Percentiles rank a stretch among this genome's conserved stretches.
phyloP scores from a whole-genome alignment of 1,139 yeast species.

The Eremothecium sinecaudum region DNA sequence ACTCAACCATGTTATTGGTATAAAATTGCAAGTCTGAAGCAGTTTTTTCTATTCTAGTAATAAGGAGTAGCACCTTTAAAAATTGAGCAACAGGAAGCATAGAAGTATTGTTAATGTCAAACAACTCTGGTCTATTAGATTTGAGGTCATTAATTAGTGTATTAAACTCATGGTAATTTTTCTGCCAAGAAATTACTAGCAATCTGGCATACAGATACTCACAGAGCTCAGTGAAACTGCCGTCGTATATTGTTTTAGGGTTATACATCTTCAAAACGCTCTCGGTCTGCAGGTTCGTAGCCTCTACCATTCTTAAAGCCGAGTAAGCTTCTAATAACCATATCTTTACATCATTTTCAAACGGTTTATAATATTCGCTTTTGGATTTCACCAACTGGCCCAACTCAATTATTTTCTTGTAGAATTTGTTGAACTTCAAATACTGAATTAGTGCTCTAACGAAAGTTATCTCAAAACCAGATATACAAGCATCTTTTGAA shows the following conservation, averaged over 20 bases:
- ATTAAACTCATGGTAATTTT: constrained; percentile 14
- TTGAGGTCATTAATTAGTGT: constrained; percentile 15
- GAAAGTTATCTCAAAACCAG: constrained; percentile 32
- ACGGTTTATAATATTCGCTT: constrained; percentile 8
- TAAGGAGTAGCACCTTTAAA: constrained; percentile 23
- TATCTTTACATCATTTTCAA: constrained; percentile 9
- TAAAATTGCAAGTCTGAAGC: constrained; percentile 19
- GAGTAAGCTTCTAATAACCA: constrained; percentile 13
- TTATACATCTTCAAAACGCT: constrained; percentile 1
- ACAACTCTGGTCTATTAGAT: constrained; percentile 14
- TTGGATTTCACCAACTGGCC: constrained; percentile 8
- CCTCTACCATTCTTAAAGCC: constrained; percentile 14
- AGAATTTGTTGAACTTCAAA: constrained; percentile 34
- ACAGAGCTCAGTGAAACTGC: constrained; percentile 1
- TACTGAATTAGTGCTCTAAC: constrained; percentile 31
- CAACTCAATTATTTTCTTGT: constrained; percentile 29
- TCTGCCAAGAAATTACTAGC: constrained; percentile 11
- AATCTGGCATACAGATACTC: constrained; percentile 8
- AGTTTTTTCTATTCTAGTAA: constrained; percentile 17
- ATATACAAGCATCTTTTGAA: constrained; percentile 10
- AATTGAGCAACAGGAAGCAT: constrained; percentile 19
- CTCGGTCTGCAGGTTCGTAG: neutral
- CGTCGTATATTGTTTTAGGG: neutral
- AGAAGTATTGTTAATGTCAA: constrained; percentile 20
- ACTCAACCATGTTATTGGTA: constrained; percentile 18